Percentiles rank a stretch among this genome's conserved stretches.
phyloP scores from a whole-genome alignment of 1,139 yeast species.

The Lodderomyces metapsilosis region DNA sequence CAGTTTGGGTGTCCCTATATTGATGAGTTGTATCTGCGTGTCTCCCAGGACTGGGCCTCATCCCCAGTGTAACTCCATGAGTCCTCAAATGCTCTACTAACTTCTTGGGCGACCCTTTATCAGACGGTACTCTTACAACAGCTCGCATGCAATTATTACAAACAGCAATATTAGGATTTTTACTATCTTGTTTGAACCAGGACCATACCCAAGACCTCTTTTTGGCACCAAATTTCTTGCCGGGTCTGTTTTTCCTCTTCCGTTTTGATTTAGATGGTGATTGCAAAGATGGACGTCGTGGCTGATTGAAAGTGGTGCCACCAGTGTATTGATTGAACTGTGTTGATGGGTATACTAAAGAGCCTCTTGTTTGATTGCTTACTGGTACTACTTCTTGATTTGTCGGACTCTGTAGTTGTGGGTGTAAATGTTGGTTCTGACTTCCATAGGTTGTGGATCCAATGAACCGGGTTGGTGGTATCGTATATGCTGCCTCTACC shows the following conservation, averaged over 20 bases:
- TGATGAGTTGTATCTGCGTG: neutral
- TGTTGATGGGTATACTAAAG: neutral
- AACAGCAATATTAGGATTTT: conserved; percentile 50
- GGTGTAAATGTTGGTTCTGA: too few relatives aligned
- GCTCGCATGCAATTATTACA: conserved; percentile 55
- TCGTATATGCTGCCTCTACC: too few relatives aligned
- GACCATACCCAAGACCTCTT: conserved; percentile 64
- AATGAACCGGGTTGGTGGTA: too few relatives aligned
- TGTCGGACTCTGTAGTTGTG: conserved; percentile 2
- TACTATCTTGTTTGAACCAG: conserved; percentile 54
- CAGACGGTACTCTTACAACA: conserved; percentile 47
- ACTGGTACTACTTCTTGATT: neutral
- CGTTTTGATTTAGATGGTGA: conserved; percentile 13
- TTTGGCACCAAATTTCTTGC: conserved; percentile 56
- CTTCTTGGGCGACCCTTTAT: conserved; percentile 61
- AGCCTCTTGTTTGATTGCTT: neutral
- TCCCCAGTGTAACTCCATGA: conserved; percentile 37
- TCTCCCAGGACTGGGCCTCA: neutral
- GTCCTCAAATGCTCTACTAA: conserved; percentile 56
- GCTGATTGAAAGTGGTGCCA: neutral
- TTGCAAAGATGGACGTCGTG: conserved; percentile 2
- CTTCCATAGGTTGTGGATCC: too few relatives aligned
- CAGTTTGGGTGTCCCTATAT: neutral
- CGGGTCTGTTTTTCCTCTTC: conserved; percentile 44
- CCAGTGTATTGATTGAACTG: conserved; percentile 2